phyloP scores from a whole-genome alignment of 2,329 filamentous ascomycete genomes.

The Fusarium devonianum region DNA sequence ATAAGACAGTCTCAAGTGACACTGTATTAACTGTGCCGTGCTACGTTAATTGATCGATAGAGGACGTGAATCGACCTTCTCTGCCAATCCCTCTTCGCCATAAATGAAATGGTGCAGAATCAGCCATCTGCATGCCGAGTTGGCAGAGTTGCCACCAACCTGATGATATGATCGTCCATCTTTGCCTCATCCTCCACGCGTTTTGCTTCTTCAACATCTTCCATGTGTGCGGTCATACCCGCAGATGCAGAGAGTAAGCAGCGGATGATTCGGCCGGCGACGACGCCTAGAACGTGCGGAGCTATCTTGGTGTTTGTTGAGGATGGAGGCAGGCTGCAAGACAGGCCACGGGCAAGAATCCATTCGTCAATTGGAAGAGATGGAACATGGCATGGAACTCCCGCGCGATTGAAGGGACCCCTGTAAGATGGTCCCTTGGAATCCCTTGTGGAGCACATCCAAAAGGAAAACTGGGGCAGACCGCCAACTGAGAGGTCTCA shows the following conservation, averaged over 20 bases:
- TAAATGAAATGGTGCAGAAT: constrained; percentile 11
- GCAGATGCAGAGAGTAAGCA: constrained; percentile 6
- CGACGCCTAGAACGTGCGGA: constrained; percentile 32
- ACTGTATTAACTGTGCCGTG: constrained; percentile 1
- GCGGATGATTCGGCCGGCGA: constrained; percentile 22
- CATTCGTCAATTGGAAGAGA: constrained; percentile 21
- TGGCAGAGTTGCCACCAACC: constrained; percentile 17
- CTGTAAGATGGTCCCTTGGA: constrained; percentile 4
- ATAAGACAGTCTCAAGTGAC: background rate
- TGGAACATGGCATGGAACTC: constrained; percentile 2
- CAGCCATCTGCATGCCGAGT: constrained; percentile 21
- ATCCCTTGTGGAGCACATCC: constrained; percentile 23
- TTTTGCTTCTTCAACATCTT: constrained; percentile 3
- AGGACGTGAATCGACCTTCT: background rate
- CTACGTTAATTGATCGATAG: no score
- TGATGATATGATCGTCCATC: constrained; percentile 5
- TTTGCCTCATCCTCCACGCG: constrained; percentile 4
- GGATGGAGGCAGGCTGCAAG: no score
- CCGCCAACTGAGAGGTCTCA: background rate
- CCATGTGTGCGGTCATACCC: background rate
- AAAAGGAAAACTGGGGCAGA: constrained; percentile 32
- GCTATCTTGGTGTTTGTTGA: constrained; percentile 13
- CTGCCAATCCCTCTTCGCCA: constrained; percentile 2
- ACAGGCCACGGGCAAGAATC: constrained; percentile 14
- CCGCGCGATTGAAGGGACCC: constrained; percentile 18